Evolutionary conservation across 202 grass and related monocot species (phyloP).

Genomic region (Panicum hallii): DNA sequence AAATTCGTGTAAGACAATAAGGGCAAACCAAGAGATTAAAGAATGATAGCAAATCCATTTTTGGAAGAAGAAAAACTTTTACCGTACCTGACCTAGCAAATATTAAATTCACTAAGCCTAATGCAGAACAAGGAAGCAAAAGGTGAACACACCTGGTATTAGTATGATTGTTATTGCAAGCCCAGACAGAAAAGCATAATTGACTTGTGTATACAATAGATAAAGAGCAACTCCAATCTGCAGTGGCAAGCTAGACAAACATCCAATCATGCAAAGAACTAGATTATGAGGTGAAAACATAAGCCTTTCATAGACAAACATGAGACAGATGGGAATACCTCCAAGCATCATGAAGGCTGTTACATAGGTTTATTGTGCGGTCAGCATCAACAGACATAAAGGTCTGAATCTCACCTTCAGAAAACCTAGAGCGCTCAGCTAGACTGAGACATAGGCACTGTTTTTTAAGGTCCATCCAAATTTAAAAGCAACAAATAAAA

Average conservation of each 20-base stretch:
- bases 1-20: slow-evolving; percentile 22
- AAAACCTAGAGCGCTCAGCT: slow-evolving; percentile 92
- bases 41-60: slow-evolving; percentile 31
- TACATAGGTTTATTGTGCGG: slow-evolving; percentile 86
- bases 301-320: not conserved
- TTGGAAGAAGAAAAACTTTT: not conserved
- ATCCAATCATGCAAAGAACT: slow-evolving; percentile 34
- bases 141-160: slow-evolving; percentile 77
- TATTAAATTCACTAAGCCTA: not conserved
- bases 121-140: slow-evolving; percentile 14
- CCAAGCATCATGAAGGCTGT: slow-evolving; percentile 94
- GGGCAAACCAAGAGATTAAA: not conserved
- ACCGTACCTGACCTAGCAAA: slow-evolving; percentile 16
- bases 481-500: slow-evolving; percentile 41
- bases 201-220: slow-evolving; percentile 95
- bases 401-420: slow-evolving; percentile 96
- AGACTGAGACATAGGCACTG: slow-evolving; percentile 82
- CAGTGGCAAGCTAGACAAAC: slow-evolving; percentile 72
- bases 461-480: slow-evolving; percentile 41
- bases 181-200: slow-evolving; percentile 94
- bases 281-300: slow-evolving; percentile 31
- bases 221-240: slow-evolving; percentile 96
- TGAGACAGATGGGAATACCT: slow-evolving; percentile 63
- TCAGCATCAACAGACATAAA: slow-evolving; percentile 98
- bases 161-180: slow-evolving; percentile 90